phyloP scores from a whole-genome alignment of 2,329 filamentous ascomycete genomes.

The Fonsecaea monophora region DNA sequence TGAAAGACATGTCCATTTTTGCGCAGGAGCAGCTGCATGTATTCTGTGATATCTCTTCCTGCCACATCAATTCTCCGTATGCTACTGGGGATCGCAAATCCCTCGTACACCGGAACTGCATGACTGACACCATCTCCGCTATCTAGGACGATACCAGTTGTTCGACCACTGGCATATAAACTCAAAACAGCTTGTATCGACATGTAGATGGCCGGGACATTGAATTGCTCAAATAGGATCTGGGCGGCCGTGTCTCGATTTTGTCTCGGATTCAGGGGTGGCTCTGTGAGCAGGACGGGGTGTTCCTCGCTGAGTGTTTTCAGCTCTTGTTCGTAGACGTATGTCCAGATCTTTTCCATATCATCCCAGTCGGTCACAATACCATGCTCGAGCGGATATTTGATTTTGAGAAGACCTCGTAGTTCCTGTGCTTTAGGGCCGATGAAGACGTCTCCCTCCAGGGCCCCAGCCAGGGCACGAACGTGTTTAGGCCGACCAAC shows the following conservation, averaged over 20 bases:
- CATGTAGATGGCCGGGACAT: conserved; percentile 93
- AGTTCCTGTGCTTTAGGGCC: conserved; percentile 89
- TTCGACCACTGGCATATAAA: conserved; percentile 92
- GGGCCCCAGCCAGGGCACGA: conserved; percentile 90
- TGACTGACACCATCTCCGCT: conserved; percentile 96
- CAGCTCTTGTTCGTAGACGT: conserved; percentile 92
- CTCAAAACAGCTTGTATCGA: conserved; percentile 97
- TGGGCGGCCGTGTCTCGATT: conserved; percentile 97
- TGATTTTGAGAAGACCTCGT: conserved; percentile 91
- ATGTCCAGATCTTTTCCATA: conserved; percentile 99
- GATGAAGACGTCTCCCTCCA: conserved; percentile 97
- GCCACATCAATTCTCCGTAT: conserved; percentile 96
- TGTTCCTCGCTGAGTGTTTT: conserved; percentile 99
- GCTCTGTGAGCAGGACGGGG: conserved; percentile 93
- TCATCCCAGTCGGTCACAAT: conserved; percentile 99
- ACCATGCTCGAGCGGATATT: conserved; percentile 93
- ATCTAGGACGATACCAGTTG: conserved; percentile 94
- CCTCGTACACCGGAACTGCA: conserved; percentile 96
- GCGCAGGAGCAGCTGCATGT: conserved; percentile 86
- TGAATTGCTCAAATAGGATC: conserved; percentile 98
- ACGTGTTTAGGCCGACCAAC: conserved; percentile 95
- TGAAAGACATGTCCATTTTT: conserved; percentile 96
- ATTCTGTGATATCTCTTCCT: conserved; percentile 92
- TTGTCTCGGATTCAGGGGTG: conserved; percentile 90
- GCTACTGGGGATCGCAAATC: conserved; percentile 94